Conservation (phyloP, 2,329 filamentous ascomycete species). For the Amauroascus niger region DNA sequence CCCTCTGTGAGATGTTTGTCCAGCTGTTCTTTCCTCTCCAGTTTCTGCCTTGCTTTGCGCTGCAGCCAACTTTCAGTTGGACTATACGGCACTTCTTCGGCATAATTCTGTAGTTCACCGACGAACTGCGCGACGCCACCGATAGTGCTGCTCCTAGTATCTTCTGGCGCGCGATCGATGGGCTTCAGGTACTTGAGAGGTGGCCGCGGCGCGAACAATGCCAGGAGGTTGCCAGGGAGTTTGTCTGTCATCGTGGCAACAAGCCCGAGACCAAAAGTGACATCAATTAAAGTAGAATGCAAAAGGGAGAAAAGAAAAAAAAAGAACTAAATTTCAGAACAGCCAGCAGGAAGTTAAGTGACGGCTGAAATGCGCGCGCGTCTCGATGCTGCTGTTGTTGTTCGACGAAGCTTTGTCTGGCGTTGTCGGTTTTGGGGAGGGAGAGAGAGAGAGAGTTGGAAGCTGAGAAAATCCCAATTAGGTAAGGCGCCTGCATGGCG, state of each 20-base stretch:
- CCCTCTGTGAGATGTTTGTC: slow-evolving; percentile 56
- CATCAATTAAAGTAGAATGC: neutral
- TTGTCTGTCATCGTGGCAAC: slow-evolving; percentile 73
- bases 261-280: neutral
- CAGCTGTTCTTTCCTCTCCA: slow-evolving; percentile 63
- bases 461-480: slow-evolving; percentile 7
- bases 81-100: slow-evolving; percentile 63
- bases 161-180: slow-evolving; percentile 70
- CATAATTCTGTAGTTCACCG: slow-evolving; percentile 63
- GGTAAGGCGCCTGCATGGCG: slow-evolving; percentile 4
- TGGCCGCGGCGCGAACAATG: slow-evolving; percentile 89
- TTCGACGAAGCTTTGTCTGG: neutral
- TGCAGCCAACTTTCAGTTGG: slow-evolving; percentile 92
- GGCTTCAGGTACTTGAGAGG: slow-evolving; percentile 82
- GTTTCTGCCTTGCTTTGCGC: slow-evolving; percentile 69
- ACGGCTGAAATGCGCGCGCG: slow-evolving; percentile 1
- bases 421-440: no score
- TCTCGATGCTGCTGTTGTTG: neutral
- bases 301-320: slow-evolving; percentile 22
- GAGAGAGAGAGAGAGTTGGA: neutral
- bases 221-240: slow-evolving; percentile 81
- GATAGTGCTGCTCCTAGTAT: slow-evolving; percentile 65
- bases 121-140: slow-evolving; percentile 66
- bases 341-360: neutral
- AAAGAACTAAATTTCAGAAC: neutral